These are phyloP conservation scores for Carex sylvatica DNA, from an alignment of 202 grass and related monocot species.

Conservation along the genomic window DNA sequence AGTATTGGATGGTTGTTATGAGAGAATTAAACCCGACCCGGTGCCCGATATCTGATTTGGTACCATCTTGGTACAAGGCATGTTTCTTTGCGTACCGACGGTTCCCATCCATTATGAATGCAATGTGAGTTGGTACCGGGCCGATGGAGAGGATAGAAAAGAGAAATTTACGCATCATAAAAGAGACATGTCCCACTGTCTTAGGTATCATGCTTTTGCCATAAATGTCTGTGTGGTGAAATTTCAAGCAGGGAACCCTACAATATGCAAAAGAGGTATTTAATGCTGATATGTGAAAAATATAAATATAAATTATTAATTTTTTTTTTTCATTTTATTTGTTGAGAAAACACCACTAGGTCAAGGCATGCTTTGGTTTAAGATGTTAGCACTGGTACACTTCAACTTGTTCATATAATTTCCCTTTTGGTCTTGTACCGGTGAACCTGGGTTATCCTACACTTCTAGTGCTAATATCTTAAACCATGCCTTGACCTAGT, in stretches of 20 bases:
- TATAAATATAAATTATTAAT: neutral
- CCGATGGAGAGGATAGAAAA: conserved; percentile 53
- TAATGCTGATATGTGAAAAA: neutral
- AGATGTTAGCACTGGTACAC: neutral
- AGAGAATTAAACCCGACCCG: conserved; percentile 58
- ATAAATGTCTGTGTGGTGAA: neutral
- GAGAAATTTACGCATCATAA: conserved; percentile 52
- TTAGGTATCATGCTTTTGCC: neutral
- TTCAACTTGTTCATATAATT: no score
- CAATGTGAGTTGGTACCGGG: conserved; percentile 67
- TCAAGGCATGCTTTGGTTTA: neutral
- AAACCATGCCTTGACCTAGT: no score
- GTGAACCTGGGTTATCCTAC: neutral
- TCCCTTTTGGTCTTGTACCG: neutral
- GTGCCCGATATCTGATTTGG: conserved; percentile 39
- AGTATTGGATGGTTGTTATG: conserved; percentile 50
- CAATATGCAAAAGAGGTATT: neutral
- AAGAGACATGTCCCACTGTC: neutral
- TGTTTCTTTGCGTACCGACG: conserved; percentile 73
- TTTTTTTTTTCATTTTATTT: neutral
- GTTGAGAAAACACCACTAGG: neutral
- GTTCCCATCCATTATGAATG: conserved; percentile 91
- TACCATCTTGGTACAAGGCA: conserved; percentile 33
- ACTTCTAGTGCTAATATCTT: neutral
- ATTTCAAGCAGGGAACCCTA: neutral